A percentile compares a stretch with the other conserved stretches of the same genome.
Evolutionary conservation across 441 rosid species (phyloP).

Genomic region (Croton setiger): DNA sequence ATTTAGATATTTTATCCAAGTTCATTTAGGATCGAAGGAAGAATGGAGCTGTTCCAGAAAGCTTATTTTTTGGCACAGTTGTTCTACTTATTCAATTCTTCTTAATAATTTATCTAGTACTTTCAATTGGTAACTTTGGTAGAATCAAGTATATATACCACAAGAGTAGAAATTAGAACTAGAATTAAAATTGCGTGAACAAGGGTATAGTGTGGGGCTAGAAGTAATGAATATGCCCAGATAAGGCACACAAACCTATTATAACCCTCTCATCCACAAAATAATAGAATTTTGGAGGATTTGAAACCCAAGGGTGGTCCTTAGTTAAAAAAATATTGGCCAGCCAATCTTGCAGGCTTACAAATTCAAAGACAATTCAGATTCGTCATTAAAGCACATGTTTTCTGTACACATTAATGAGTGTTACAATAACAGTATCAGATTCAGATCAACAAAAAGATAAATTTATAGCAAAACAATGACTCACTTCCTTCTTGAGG

Average conservation of each 20-base stretch:
- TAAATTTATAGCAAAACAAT: background rate
- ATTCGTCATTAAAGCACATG: too few relatives aligned
- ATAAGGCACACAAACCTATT: background rate
- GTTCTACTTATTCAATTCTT: background rate
- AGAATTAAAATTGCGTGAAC: background rate
- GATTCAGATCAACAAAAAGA: background rate
- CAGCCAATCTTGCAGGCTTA: background rate
- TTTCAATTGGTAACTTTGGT: background rate
- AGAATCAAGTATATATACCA: background rate
- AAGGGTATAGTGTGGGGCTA: background rate
- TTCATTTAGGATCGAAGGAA: background rate
- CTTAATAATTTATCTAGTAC: background rate
- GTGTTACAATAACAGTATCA: too few relatives aligned
- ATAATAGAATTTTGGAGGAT: background rate
- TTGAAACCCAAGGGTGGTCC: background rate
- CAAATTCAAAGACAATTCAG: background rate
- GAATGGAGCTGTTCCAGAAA: background rate
- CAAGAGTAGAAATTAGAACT: background rate
- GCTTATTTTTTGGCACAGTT: background rate
- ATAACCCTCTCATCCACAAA: background rate
- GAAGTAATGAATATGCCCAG: background rate
- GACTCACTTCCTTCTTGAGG: slow-evolving; percentile 90
- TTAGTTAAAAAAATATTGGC: background rate
- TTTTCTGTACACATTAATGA: too few relatives aligned
- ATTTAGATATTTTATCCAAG: background rate